These are phyloP conservation scores for Podochytrium sp. DNA, from an alignment of 192 early-diverging fungal species.

Conservation along the genomic window DNA sequence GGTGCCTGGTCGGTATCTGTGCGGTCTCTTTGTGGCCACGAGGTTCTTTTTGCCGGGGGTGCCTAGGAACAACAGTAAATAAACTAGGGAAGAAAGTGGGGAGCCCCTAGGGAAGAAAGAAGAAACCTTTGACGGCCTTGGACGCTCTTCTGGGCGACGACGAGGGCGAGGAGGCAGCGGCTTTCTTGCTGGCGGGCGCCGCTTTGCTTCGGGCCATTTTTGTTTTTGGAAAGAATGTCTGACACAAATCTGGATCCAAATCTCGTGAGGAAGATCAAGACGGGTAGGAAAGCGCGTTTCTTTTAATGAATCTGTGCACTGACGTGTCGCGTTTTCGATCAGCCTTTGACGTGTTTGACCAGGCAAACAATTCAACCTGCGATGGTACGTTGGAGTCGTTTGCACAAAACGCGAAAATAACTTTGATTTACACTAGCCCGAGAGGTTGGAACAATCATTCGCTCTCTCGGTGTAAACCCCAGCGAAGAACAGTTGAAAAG, in stretches of 20 bases:
- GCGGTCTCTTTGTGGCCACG: slow-evolving; percentile 23
- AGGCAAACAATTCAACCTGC: slow-evolving; percentile 49
- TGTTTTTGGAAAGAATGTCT: not conserved
- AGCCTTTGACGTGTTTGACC: slow-evolving; percentile 58
- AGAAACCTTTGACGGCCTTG: not conserved
- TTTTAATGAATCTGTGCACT: not conserved
- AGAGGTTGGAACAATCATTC: slow-evolving; percentile 58
- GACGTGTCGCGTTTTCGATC: not conserved
- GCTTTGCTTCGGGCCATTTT: slow-evolving; percentile 13
- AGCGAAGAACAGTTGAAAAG: slow-evolving; percentile 48
- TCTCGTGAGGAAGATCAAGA: slow-evolving; percentile 17
- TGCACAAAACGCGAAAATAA: not conserved
- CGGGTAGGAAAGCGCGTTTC: not conserved
- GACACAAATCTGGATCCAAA: slow-evolving; percentile 7
- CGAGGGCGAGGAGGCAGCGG: not conserved
- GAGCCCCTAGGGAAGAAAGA: not conserved
- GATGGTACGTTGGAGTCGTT: slow-evolving; percentile 46
- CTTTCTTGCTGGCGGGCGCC: slow-evolving; percentile 5
- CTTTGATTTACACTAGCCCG: slow-evolving; percentile 24
- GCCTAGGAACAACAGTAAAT: not conserved
- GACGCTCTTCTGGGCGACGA: not conserved
- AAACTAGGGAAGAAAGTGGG: not conserved
- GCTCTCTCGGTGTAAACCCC: slow-evolving; percentile 53
- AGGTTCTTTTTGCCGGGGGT: not conserved
- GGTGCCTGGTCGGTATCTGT: slow-evolving; percentile 75